These are phyloP conservation scores for Sambucus nigra DNA, from an alignment of 129 eudicot genomes.

Conservation along the genomic window DNA sequence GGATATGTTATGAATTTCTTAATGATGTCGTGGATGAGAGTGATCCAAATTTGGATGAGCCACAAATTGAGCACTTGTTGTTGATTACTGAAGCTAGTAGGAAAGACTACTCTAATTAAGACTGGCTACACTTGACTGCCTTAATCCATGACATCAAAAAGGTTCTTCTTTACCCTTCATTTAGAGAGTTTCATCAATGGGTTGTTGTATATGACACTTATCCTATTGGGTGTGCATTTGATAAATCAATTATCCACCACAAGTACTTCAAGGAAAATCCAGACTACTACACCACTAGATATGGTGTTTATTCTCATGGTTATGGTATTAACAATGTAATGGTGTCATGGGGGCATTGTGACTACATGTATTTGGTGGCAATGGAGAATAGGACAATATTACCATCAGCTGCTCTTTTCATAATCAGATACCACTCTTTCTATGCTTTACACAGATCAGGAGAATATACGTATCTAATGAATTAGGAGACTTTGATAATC, in stretches of 20 bases:
- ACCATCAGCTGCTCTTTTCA: constrained; percentile 88
- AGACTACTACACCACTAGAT: constrained; percentile 58
- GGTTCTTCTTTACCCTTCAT: constrained; percentile 66
- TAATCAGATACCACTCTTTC: constrained; percentile 78
- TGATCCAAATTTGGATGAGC: constrained; percentile 85
- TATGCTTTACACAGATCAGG: constrained; percentile 72
- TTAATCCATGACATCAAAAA: constrained; percentile 69
- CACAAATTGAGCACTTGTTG: constrained; percentile 70
- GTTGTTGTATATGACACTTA: constrained; percentile 90
- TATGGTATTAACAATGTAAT: constrained; percentile 75
- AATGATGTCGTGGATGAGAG: constrained; percentile 72
- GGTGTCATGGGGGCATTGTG: constrained; percentile 97
- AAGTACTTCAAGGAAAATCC: constrained; percentile 73
- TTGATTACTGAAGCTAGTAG: constrained; percentile 79
- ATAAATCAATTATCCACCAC: constrained; percentile 68
- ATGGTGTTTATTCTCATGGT: constrained; percentile 58
- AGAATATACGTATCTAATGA: constrained; percentile 81
- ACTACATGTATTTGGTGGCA: constrained; percentile 95
- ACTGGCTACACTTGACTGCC: constrained; percentile 76
- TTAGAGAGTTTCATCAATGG: constrained; percentile 95
- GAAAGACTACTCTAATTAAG: constrained; percentile 63
- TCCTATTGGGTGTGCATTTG: constrained; percentile 91
- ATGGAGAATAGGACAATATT: constrained; percentile 60
- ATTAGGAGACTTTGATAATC: constrained; percentile 63
- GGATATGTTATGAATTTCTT: constrained; percentile 81